Conservation (phyloP, 1,284 basidiomycete species). For the Meripilus lineatus region DNA sequence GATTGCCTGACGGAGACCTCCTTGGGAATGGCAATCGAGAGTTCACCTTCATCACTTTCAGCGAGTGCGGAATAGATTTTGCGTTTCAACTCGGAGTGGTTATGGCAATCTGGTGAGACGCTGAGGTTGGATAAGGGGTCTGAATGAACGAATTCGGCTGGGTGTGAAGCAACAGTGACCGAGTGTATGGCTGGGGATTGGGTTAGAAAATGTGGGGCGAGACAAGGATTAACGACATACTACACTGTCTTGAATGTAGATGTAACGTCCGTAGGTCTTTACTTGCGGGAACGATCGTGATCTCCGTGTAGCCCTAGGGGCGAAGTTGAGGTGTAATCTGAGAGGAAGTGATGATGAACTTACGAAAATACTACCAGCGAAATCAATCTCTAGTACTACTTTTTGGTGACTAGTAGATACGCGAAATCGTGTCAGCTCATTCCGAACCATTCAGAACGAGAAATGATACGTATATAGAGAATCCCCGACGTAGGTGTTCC, state of each 20-base stretch:
- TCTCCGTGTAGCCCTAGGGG: slow-evolving; percentile 85
- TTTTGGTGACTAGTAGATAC: slow-evolving; percentile 88
- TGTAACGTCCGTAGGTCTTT: slow-evolving; percentile 76
- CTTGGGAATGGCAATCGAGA: slow-evolving; percentile 85
- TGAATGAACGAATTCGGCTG: slow-evolving; percentile 70
- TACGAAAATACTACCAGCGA: slow-evolving; percentile 77
- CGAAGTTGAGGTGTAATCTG: neutral
- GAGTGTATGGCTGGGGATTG: slow-evolving; percentile 58
- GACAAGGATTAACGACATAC: slow-evolving; percentile 39
- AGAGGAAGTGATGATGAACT: slow-evolving; percentile 16
- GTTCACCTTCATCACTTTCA: slow-evolving; percentile 90
- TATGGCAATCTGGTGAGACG: slow-evolving; percentile 76
- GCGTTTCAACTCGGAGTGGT: slow-evolving; percentile 92
- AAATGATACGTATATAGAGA: slow-evolving; percentile 73
- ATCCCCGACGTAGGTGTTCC: slow-evolving; percentile 73
- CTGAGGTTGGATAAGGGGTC: slow-evolving; percentile 73
- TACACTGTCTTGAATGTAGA: slow-evolving; percentile 82
- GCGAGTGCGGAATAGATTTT: slow-evolving; percentile 87
- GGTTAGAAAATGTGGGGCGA: slow-evolving; percentile 9
- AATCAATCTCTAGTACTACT: slow-evolving; percentile 86
- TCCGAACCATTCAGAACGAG: slow-evolving; percentile 14
- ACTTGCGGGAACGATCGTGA: slow-evolving; percentile 78
- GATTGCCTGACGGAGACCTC: slow-evolving; percentile 71
- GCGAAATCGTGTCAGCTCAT: slow-evolving; percentile 42
- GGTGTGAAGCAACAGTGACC: slow-evolving; percentile 64